A percentile compares a stretch with the other conserved stretches of the same genome.
Conservation (phyloP, 768 basidiomycete species). For the Lepiota venenata region DNA sequence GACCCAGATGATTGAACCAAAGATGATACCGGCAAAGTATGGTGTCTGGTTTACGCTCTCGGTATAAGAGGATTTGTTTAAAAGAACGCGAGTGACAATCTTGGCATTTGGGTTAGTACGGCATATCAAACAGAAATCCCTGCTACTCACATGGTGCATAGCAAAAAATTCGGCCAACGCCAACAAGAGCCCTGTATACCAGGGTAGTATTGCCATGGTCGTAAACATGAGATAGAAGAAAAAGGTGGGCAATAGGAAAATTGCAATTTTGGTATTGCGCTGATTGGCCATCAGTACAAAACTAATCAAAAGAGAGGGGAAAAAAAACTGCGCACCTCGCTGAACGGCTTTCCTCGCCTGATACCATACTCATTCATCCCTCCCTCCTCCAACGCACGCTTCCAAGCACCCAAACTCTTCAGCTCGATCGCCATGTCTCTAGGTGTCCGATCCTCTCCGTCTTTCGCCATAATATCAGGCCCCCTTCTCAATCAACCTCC, state of each 20-base stretch:
- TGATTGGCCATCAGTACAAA: slow-evolving; percentile 22
- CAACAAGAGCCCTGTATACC: slow-evolving; percentile 85
- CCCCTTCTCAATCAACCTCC: slow-evolving; percentile 81
- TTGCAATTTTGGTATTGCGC: slow-evolving; percentile 79
- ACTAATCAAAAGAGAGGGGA: neutral
- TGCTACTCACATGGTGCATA: slow-evolving; percentile 88
- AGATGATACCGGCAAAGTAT: slow-evolving; percentile 92
- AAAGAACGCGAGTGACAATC: slow-evolving; percentile 82
- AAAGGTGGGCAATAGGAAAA: slow-evolving; percentile 74
- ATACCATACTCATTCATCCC: slow-evolving; percentile 77
- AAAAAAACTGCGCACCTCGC: slow-evolving; percentile 45
- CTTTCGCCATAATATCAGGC: slow-evolving; percentile 78
- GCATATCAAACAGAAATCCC: neutral
- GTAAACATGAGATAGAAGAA: slow-evolving; percentile 83
- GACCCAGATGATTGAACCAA: slow-evolving; percentile 84
- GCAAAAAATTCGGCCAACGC: slow-evolving; percentile 86
- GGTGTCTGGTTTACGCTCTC: slow-evolving; percentile 85
- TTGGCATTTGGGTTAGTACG: slow-evolving; percentile 23
- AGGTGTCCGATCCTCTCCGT: slow-evolving; percentile 82
- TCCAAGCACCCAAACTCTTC: slow-evolving; percentile 89
- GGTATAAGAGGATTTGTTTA: slow-evolving; percentile 79
- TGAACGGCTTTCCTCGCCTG: slow-evolving; percentile 62
- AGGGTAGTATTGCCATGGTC: slow-evolving; percentile 79
- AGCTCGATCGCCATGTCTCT: slow-evolving; percentile 94
- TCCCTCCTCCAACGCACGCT: slow-evolving; percentile 83